phyloP scores from a whole-genome alignment of 768 basidiomycete species.

The Agrocybe chaxingu region DNA sequence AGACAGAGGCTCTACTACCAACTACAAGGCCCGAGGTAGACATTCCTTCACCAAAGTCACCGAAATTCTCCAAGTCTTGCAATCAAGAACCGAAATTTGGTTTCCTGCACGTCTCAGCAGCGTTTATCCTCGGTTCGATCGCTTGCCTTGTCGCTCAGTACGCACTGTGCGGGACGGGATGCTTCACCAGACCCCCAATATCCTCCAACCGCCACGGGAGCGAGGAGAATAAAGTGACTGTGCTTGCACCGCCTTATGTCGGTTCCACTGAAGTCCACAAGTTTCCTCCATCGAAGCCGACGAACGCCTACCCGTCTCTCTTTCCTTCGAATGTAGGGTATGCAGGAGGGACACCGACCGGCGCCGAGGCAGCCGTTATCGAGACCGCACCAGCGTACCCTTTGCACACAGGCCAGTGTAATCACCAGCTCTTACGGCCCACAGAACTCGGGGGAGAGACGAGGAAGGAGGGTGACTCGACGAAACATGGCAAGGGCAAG shows the following conservation, averaged over 20 bases:
- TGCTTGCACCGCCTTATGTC: constrained; percentile 61
- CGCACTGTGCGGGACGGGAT: constrained; percentile 38
- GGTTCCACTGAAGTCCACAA: constrained; percentile 69
- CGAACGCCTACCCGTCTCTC: constrained; percentile 65
- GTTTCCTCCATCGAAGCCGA: constrained; percentile 72
- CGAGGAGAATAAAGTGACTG: constrained; percentile 20
- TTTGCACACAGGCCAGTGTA: constrained; percentile 57
- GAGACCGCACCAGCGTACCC: constrained; percentile 79
- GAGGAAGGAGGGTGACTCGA: constrained; percentile 7
- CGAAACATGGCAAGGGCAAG: constrained; percentile 17
- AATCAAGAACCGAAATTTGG: constrained; percentile 25
- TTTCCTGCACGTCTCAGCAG: constrained; percentile 36
- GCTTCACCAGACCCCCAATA: constrained; percentile 25
- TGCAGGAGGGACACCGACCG: constrained; percentile 74
- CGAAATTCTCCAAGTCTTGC: constrained; percentile 14
- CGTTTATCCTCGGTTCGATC: constrained; percentile 53
- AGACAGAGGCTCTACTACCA: constrained; percentile 28
- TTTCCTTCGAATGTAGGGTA: constrained; percentile 81
- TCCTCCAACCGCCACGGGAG: constrained; percentile 5
- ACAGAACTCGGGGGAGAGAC: constrained; percentile 22
- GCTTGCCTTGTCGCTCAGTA: constrained; percentile 50
- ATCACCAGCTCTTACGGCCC: constrained; percentile 61
- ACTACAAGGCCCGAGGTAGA: constrained; percentile 14
- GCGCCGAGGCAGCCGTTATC: constrained; percentile 71
- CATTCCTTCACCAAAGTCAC: constrained; percentile 9